phyloP scores from a whole-genome alignment of 2,329 filamentous ascomycete species.

The Aspergillus oerlinghausenensis region DNA sequence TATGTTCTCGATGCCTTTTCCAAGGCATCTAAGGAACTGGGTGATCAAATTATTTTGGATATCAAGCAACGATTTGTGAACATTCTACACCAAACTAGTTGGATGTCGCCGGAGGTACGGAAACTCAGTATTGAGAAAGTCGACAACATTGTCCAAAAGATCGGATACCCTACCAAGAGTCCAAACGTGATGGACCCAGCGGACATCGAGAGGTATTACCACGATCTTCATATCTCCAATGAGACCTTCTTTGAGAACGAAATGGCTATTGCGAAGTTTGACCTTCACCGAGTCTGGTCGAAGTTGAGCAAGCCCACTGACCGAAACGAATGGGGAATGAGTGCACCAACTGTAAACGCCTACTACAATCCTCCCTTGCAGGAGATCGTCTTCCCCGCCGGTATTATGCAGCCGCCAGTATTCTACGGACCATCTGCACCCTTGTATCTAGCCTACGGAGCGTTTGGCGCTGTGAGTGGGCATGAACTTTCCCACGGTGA shows the following conservation, averaged over 20 bases:
- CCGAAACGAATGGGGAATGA: slow-evolving; percentile 58
- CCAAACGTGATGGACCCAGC: slow-evolving; percentile 59
- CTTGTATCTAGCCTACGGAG: slow-evolving; percentile 64
- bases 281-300: slow-evolving; percentile 50
- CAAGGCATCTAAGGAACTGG: slow-evolving; percentile 60
- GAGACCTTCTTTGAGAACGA: slow-evolving; percentile 56
- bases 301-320: slow-evolving; percentile 57
- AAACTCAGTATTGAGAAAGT: slow-evolving; percentile 61
- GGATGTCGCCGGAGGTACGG: slow-evolving; percentile 62
- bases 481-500: slow-evolving; percentile 63
- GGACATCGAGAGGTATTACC: slow-evolving; percentile 55
- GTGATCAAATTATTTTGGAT: slow-evolving; percentile 65
- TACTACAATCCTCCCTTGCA: slow-evolving; percentile 63
- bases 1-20: slow-evolving; percentile 66
- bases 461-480: slow-evolving; percentile 62
- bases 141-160: slow-evolving; percentile 63
- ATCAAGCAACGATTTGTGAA: slow-evolving; percentile 64
- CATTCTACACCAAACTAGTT: slow-evolving; percentile 55
- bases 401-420: slow-evolving; percentile 64
- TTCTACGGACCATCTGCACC: slow-evolving; percentile 59
- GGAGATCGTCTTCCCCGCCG: slow-evolving; percentile 65
- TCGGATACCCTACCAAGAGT: slow-evolving; percentile 61
- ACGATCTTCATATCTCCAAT: slow-evolving; percentile 46
- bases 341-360: slow-evolving; percentile 59
- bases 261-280: slow-evolving; percentile 48